These are phyloP conservation scores for Diplocarpon rosae DNA, from an alignment of 2,329 filamentous ascomycete species.

Conservation along the genomic window DNA sequence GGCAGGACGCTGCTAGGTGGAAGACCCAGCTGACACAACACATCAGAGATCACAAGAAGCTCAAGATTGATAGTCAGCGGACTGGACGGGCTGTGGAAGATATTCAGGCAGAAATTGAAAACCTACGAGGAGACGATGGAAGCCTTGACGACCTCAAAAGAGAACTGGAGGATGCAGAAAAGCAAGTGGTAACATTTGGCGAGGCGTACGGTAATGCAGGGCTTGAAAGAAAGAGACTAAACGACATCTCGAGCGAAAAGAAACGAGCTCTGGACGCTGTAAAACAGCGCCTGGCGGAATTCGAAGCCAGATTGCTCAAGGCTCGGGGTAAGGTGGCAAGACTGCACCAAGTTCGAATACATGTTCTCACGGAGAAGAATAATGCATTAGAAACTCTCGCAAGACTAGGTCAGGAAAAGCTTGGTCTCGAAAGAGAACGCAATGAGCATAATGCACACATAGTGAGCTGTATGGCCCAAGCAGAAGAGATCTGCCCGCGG, in stretches of 20 bases:
- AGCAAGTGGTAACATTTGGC: slow-evolving; percentile 38
- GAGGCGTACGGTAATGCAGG: slow-evolving; percentile 42
- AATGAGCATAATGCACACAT: slow-evolving; percentile 39
- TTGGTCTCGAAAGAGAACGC: slow-evolving; percentile 35
- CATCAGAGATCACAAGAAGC: slow-evolving; percentile 32
- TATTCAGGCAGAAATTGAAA: slow-evolving; percentile 50
- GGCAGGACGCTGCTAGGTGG: slow-evolving; percentile 36
- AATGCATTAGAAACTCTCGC: slow-evolving; percentile 41
- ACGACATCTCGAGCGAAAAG: slow-evolving; percentile 26
- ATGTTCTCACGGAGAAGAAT: slow-evolving; percentile 53
- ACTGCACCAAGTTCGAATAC: slow-evolving; percentile 37
- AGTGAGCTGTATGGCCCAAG: slow-evolving; percentile 42
- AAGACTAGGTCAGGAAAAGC: slow-evolving; percentile 36
- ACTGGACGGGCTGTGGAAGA: slow-evolving; percentile 47
- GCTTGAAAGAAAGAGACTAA: slow-evolving; percentile 39
- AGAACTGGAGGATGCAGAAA: slow-evolving; percentile 42
- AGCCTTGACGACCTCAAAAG: slow-evolving; percentile 47
- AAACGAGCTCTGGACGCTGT: slow-evolving; percentile 32
- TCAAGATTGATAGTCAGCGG: slow-evolving; percentile 46
- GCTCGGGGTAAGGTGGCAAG: slow-evolving; percentile 41
- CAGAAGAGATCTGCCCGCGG: slow-evolving; percentile 42
- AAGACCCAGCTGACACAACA: slow-evolving; percentile 40
- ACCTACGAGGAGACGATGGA: slow-evolving; percentile 56
- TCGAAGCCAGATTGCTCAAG: slow-evolving; percentile 40
- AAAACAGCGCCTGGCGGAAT: slow-evolving; percentile 28